phyloP scores from a whole-genome alignment of 2,329 filamentous ascomycete species.

The Lasiodiplodia sp. region DNA sequence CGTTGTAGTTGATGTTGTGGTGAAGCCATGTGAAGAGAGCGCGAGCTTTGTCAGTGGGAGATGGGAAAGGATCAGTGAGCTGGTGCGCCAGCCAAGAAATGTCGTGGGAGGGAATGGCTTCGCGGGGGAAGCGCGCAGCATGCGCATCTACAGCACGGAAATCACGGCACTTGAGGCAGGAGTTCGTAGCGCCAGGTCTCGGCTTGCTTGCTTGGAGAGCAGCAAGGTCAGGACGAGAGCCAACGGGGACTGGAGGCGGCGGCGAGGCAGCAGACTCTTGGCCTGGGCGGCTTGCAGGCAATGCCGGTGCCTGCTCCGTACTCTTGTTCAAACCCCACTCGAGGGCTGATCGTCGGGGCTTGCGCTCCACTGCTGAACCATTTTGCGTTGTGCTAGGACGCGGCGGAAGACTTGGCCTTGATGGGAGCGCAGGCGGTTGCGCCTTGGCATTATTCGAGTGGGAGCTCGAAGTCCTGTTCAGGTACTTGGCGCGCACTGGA shows the following conservation, averaged over 20 bases:
- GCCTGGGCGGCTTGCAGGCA: slow-evolving; percentile 33
- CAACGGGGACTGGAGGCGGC: slow-evolving; percentile 61
- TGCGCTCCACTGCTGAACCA: slow-evolving; percentile 35
- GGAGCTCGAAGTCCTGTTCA: slow-evolving; percentile 8
- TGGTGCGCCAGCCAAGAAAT: slow-evolving; percentile 78
- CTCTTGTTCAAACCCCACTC: slow-evolving; percentile 54
- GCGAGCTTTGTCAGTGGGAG: slow-evolving; percentile 86
- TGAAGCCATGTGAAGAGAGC: slow-evolving; percentile 96
- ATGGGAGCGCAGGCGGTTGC: slow-evolving; percentile 36
- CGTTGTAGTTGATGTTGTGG: slow-evolving; percentile 90
- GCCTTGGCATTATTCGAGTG: slow-evolving; percentile 28
- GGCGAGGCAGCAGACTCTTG: slow-evolving; percentile 34
- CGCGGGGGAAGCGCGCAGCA: slow-evolving; percentile 76
- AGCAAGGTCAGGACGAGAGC: slow-evolving; percentile 65
- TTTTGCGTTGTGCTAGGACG: slow-evolving; percentile 33
- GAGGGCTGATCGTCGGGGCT: slow-evolving; percentile 56
- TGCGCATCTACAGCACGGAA: slow-evolving; percentile 83
- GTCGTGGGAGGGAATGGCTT: slow-evolving; percentile 72
- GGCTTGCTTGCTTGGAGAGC: slow-evolving; percentile 58
- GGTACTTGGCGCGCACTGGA: slow-evolving; percentile 29
- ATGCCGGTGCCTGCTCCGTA: slow-evolving; percentile 40
- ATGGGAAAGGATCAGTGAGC: slow-evolving; percentile 80
- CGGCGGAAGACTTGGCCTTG: slow-evolving; percentile 39
- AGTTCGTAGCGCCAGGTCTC: slow-evolving; percentile 37
- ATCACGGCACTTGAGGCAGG: slow-evolving; percentile 84